These are phyloP conservation scores for Fraxinus latifolia DNA, from an alignment of 305 asterid genomes.

Conservation along the genomic window DNA sequence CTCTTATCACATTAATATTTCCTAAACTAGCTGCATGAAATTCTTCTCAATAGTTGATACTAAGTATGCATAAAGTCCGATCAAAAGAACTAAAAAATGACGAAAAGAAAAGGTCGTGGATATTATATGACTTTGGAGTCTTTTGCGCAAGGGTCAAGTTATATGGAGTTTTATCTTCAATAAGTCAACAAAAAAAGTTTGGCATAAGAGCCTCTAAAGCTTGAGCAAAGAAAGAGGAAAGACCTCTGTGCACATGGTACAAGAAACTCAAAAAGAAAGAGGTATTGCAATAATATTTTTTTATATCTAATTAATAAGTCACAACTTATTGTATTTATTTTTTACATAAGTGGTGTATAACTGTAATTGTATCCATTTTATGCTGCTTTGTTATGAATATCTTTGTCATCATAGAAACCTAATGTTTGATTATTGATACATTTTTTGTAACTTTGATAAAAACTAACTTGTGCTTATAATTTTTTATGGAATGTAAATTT, in stretches of 20 bases:
- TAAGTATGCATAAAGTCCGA: background rate
- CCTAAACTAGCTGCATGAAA: background rate
- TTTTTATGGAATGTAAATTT: background rate
- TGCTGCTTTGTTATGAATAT: background rate
- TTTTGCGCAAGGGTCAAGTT: background rate
- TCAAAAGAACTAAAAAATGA: background rate
- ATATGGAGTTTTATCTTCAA: background rate
- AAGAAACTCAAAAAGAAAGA: background rate
- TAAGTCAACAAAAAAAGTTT: background rate
- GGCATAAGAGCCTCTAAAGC: background rate
- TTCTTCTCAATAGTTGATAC: background rate
- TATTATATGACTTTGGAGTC: background rate
- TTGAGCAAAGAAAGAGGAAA: background rate
- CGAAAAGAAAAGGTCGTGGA: background rate
- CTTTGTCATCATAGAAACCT: background rate
- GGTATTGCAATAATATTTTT: background rate
- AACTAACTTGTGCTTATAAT: background rate
- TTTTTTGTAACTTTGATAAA: background rate
- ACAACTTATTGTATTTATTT: background rate
- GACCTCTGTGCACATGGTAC: background rate
- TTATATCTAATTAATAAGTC: background rate
- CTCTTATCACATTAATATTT: background rate
- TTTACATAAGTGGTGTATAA: background rate
- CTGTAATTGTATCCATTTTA: too few species aligned
- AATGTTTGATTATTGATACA: background rate